Conservation (phyloP, 2,329 filamentous ascomycete genomes). For the Talaromyces atroroseus region DNA sequence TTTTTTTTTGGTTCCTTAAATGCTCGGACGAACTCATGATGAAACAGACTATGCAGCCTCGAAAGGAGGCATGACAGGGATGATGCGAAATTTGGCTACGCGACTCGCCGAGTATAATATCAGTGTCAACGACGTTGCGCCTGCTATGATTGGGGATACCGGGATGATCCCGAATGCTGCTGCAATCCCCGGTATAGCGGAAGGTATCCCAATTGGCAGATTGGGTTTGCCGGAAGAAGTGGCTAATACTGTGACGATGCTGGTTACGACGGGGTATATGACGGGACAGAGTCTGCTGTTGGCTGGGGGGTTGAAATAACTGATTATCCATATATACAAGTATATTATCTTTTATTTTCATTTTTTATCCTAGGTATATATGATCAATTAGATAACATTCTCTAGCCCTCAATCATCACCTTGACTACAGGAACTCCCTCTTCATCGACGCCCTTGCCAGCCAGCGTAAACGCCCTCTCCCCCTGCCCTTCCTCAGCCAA, state of each 20-base stretch:
- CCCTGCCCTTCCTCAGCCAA: slow-evolving; percentile 40
- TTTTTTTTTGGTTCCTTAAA: no score
- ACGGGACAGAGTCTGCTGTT: slow-evolving; percentile 52
- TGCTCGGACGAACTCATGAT: neutral
- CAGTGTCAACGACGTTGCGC: slow-evolving; percentile 63
- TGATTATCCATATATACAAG: neutral
- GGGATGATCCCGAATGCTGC: slow-evolving; percentile 58
- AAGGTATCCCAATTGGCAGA: slow-evolving; percentile 55
- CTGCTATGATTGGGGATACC: slow-evolving; percentile 62
- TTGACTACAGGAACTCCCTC: slow-evolving; percentile 50
- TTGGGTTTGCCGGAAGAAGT: slow-evolving; percentile 56
- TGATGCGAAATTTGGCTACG: slow-evolving; percentile 60
- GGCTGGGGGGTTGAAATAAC: slow-evolving; percentile 35
- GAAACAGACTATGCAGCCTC: slow-evolving; percentile 50
- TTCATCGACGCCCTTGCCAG: slow-evolving; percentile 48
- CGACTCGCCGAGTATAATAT: slow-evolving; percentile 57
- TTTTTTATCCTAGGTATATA: neutral
- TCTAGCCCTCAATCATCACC: slow-evolving; percentile 40
- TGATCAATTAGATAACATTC: neutral
- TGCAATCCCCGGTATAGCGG: slow-evolving; percentile 54
- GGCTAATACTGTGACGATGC: slow-evolving; percentile 57
- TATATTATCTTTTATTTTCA: neutral
- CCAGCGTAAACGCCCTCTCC: slow-evolving; percentile 48
- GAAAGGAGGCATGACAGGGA: slow-evolving; percentile 57
- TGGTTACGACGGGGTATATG: slow-evolving; percentile 56